A percentile compares a stretch with the other conserved stretches of the same genome.
Conservation (phyloP, 2,329 filamentous ascomycete species). For the Paecilomyces fulvus region DNA sequence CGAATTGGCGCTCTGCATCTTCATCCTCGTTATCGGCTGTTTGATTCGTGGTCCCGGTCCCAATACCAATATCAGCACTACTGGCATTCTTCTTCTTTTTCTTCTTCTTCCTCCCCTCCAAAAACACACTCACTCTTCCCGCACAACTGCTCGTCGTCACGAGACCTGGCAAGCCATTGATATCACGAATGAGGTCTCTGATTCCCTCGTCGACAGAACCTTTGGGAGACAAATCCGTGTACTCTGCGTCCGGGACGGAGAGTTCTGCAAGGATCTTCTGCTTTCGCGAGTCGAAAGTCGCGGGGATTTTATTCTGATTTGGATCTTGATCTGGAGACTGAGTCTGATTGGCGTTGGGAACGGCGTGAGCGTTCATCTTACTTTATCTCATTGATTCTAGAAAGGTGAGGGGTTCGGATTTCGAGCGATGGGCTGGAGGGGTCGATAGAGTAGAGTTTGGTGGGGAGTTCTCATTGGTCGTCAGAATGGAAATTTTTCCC, state of each 20-base stretch:
- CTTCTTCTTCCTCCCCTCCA: constrained; percentile 63
- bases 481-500: too few species aligned
- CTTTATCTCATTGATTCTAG: not conserved
- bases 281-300: constrained; percentile 55
- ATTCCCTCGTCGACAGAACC: constrained; percentile 77
- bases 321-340: not conserved
- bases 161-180: constrained; percentile 66
- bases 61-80: not conserved
- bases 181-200: constrained; percentile 63
- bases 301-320: constrained; percentile 12
- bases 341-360: not conserved
- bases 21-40: constrained; percentile 6
- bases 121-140: constrained; percentile 76
- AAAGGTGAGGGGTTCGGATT: not conserved
- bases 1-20: constrained; percentile 27
- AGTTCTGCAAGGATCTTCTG: constrained; percentile 63
- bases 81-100: not conserved
- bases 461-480: not conserved
- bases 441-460: not conserved
- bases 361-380: not conserved
- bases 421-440: not conserved
- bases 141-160: constrained; percentile 93
- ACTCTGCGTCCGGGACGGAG: constrained; percentile 57
- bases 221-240: constrained; percentile 81
- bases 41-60: not conserved